Base-by-base conservation (phyloP, 352 stramenopile species). In the Globisporangium perplexum region DNA sequence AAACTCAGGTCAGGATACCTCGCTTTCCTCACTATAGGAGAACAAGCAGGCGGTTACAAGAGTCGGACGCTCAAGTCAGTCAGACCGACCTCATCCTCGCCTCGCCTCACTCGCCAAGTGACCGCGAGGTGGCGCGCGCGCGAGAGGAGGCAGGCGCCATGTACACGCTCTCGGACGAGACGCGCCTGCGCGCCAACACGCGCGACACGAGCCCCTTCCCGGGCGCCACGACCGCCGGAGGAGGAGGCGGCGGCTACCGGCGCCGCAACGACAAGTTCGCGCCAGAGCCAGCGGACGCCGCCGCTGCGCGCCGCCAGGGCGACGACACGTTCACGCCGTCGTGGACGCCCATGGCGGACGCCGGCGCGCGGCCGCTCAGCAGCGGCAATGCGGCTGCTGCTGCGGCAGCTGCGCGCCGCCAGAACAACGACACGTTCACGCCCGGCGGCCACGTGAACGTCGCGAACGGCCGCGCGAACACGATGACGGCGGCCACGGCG, bases 401-500 rank as follows among this genome's bases (percentile, higher is more conserved):
- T 5, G 26, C 26, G 3, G 26, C 46, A 10, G 15, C 30, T 5
- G 53, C 43, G 8, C 53, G 53, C 3, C 53, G 44, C 4, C 53
- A 59, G 35, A 41, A 28, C 20, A 59, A 59, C 35, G 53, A 53
- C 53, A 59, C 53, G 43, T 59, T 59, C 53, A 59, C 53, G n/a
- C 33, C 43, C 12, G 43, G 42, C 39, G 18, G 20, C n/a, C 14
- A 17, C 39, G 7, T 22, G 3, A 43, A 22, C 17, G 20, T 7
- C 6, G 1, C 7, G 3, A 17, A 30, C 26, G 26, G 20, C 24
- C 47, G 30, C n/a, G 31, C 47, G 8, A 42, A 53, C 30, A 53
- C 47, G 7, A 53, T 53, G 47, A 48, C 50, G 1, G 38, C 38
- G 22, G 47, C 22, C 10, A 53, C 20, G 3, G 23, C 38, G 1